phyloP scores from a whole-genome alignment of 805 yeast species.

The Yarrowia alimentaria region DNA sequence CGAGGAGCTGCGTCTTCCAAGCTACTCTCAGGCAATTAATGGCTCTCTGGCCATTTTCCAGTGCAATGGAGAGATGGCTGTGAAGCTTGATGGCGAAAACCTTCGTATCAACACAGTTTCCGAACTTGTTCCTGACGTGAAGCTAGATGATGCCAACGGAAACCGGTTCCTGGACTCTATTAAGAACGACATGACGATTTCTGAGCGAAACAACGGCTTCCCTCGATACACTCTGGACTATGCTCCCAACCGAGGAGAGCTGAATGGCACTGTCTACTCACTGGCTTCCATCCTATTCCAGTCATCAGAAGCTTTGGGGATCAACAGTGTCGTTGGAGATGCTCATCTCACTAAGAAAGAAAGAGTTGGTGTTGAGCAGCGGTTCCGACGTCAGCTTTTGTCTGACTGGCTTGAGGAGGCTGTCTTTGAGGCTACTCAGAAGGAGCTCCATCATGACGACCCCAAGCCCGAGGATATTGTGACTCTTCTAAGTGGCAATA shows the following conservation, averaged over 20 bases:
- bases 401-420: conserved; percentile 4
- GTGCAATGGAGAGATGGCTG: conserved; percentile 1
- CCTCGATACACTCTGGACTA: conserved; percentile 19
- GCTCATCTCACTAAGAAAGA: neutral
- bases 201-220: conserved; percentile 13
- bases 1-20: neutral
- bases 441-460: conserved; percentile 41
- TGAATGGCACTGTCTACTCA: conserved; percentile 6
- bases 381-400: neutral
- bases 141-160: no score
- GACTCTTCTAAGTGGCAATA: conserved; percentile 47
- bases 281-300: conserved; percentile 23
- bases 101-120: neutral
- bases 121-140: neutral
- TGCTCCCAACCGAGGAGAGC: neutral
- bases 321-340: conserved; percentile 1
- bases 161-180: conserved; percentile 3
- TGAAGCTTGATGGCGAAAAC: neutral
- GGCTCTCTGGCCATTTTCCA: conserved; percentile 7
- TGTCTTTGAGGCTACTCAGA: neutral
- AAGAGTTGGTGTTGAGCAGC: neutral
- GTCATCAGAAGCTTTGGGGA: neutral
- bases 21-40: neutral
- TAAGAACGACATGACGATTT: neutral
- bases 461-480: conserved; percentile 42